phyloP scores from a whole-genome alignment of 1,139 yeast genomes.

The Yamadazyma jaroonii region DNA sequence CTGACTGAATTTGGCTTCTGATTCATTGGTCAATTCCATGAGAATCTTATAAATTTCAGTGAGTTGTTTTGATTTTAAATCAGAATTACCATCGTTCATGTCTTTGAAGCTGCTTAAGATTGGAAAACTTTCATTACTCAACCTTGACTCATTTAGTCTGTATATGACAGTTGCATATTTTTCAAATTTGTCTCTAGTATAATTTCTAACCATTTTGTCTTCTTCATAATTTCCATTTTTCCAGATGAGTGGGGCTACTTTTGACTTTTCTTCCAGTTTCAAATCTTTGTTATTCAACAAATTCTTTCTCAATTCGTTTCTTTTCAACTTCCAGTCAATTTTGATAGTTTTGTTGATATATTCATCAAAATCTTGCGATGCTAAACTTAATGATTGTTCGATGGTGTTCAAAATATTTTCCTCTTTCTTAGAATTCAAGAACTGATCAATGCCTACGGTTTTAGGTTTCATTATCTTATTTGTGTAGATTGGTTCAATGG shows the following conservation, averaged over 20 bases:
- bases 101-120: constrained; percentile 54
- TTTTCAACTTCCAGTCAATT: constrained; percentile 80
- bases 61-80: constrained; percentile 60
- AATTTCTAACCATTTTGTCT: constrained; percentile 25
- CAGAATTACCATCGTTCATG: constrained; percentile 47
- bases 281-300: constrained; percentile 11
- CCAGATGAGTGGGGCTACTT: constrained; percentile 20
- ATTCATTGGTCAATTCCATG: constrained; percentile 40
- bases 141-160: constrained; percentile 67
- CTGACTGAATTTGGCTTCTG: constrained; percentile 30
- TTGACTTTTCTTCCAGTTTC: constrained; percentile 11
- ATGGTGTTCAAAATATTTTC: constrained; percentile 81
- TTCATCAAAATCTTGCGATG: constrained; percentile 80
- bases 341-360: constrained; percentile 71
- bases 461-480: constrained; percentile 14
- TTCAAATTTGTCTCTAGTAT: constrained; percentile 62
- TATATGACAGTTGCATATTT: constrained; percentile 70
- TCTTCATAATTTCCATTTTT: constrained; percentile 24
- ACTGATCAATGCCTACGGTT: constrained; percentile 44
- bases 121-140: constrained; percentile 47
- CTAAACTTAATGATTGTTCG: constrained; percentile 71
- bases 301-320: constrained; percentile 67
- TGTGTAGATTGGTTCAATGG: constrained; percentile 22
- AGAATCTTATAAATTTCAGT: constrained; percentile 64
- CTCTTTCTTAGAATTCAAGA: constrained; percentile 68